Base-by-base conservation (phyloP, 371 early-diverging fungal species). In the Amoeboaphelidium protococcarum region DNA sequence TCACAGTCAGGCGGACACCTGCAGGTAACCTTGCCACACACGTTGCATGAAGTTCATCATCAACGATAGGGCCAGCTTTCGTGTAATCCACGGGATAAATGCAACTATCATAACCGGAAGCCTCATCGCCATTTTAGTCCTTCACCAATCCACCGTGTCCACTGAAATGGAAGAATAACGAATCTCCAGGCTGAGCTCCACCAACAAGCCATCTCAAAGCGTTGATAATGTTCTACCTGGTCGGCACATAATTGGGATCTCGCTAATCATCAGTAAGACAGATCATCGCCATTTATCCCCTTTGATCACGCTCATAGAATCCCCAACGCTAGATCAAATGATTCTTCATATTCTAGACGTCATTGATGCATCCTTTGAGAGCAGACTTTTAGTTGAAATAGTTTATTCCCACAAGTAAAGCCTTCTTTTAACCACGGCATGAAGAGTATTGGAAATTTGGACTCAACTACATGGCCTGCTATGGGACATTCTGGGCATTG, bases 121-220 rank as follows among this genome's bases (percentile, higher is more conserved):
- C 67, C 52, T 90, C 88, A 56, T 89, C 88, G 19, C 80, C 81
- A 42, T 72, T 63, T 1, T 27, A 1, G 40, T 82, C 83, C 43
- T 57, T 54, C 3, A 62, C 65, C 45, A 72, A 72, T 3, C 71
- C 73, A 27, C 91, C 91, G 25, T 91, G 91, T 4, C 91, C 92
- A 51, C 77, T 78, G 59, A 67, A 94, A 48, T 73, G 73, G 50
- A 73, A 54, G 50, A 73, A 74, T 42, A 71, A 78, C 54, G 78
- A 76, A 57, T 91, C 91, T 54, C 84, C 76, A n/a, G 76, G 68
- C 31, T 56, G 48, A 13, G 82, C 82, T 47, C 71, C 85, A n/a
- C 58, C 53, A 2, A 86, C 82, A 42, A 95, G 67, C 91, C 91
- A 91, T 47, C 70, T 61, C 79, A 91, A 83, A 0, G 72, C 89